A percentile compares a stretch with the other conserved stretches of the same genome.
phyloP scores from a whole-genome alignment of 345 rosid species.

The Microthlaspi erraticum region DNA sequence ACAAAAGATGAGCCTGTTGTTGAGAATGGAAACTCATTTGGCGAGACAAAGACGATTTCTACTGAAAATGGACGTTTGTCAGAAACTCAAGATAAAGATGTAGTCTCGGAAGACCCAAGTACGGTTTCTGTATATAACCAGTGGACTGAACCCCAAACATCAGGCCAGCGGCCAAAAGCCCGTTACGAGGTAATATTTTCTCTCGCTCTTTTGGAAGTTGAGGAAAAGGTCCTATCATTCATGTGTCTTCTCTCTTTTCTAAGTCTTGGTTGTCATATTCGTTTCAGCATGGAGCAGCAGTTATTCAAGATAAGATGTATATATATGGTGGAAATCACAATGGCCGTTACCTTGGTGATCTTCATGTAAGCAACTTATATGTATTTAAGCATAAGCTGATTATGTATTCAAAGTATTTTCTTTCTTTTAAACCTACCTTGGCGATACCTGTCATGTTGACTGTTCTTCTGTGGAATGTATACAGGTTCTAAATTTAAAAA shows the following conservation, averaged over 20 bases:
- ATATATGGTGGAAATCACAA: conserved; percentile 96
- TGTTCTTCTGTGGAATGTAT: conserved; percentile 39
- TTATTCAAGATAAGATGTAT: conserved; percentile 92
- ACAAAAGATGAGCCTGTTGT: conserved; percentile 57
- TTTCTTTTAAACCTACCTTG: conserved; percentile 8
- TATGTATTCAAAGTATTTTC: conserved; percentile 16
- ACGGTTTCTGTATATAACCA: conserved; percentile 83
- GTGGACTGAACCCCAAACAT: conserved; percentile 81
- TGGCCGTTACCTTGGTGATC: conserved; percentile 95
- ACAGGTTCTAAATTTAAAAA: conserved; percentile 94
- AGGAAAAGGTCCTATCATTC: conserved; percentile 26
- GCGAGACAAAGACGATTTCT: conserved; percentile 72
- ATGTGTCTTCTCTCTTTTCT: conserved; percentile 36
- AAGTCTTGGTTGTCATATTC: conserved; percentile 30
- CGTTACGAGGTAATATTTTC: conserved; percentile 80
- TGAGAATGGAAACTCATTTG: conserved; percentile 67
- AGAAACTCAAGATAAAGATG: conserved; percentile 91
- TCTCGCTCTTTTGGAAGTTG: conserved; percentile 37
- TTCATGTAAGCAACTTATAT: conserved; percentile 70
- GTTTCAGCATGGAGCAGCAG: conserved; percentile 91
- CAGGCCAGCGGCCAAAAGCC: conserved; percentile 85
- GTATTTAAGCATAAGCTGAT: conserved; percentile 25
- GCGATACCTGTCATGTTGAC: neutral
- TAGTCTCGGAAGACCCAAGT: conserved; percentile 83
- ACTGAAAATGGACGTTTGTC: conserved; percentile 66